Percentiles rank a stretch among this genome's conserved stretches.
phyloP scores from a whole-genome alignment of 1,139 yeast species.

The Sugiyamaella grinbergsii region DNA sequence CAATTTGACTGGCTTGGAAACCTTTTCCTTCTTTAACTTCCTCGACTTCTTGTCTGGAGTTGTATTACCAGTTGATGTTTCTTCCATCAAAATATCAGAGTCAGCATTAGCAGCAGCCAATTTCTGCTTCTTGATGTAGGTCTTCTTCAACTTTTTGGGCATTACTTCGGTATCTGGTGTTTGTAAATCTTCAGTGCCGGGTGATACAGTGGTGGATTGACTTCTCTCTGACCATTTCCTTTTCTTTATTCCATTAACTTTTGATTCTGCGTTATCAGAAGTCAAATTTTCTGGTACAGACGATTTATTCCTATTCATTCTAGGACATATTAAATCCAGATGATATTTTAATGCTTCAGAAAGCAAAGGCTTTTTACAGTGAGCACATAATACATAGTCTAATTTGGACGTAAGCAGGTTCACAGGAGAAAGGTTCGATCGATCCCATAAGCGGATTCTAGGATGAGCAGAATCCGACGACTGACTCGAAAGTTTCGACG shows the following conservation, averaged over 20 bases:
- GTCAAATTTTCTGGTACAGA: neutral
- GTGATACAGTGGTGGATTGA: conserved; percentile 18
- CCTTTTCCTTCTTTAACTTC: conserved; percentile 28
- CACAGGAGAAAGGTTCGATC: conserved; percentile 33
- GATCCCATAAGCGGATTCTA: conserved; percentile 34
- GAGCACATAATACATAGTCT: conserved; percentile 38
- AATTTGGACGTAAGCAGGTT: conserved; percentile 37
- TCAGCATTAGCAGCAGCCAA: neutral
- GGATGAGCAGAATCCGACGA: conserved; percentile 24
- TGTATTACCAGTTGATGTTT: conserved; percentile 9
- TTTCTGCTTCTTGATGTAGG: conserved; percentile 18
- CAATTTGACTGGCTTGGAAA: conserved; percentile 68
- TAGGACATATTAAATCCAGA: conserved; percentile 29
- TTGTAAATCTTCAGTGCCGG: conserved; percentile 7
- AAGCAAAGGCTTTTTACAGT: conserved; percentile 40
- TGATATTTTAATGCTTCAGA: conserved; percentile 34
- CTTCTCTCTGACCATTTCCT: conserved; percentile 16
- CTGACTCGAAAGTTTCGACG: neutral
- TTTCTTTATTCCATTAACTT: conserved; percentile 9
- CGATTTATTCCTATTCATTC: conserved; percentile 4
- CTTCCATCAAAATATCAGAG: neutral
- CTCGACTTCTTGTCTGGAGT: conserved; percentile 24
- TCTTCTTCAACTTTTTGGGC: conserved; percentile 14
- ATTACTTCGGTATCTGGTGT: conserved; percentile 8
- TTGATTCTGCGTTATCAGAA: neutral